Conservation (phyloP, 116 monocot genomes). For the Iris pallida region DNA sequence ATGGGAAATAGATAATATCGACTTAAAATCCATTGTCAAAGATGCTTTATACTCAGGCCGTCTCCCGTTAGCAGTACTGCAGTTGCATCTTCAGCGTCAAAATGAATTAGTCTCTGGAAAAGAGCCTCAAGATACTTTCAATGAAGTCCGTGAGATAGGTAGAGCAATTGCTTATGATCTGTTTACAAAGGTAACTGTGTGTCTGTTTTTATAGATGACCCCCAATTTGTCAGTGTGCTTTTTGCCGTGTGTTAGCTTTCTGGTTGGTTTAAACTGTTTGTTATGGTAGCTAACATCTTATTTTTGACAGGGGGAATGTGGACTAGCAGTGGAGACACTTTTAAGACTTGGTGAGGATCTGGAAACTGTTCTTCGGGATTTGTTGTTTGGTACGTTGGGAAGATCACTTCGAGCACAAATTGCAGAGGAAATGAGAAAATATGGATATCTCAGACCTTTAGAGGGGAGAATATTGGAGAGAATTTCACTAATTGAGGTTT, state of each 20-base stretch:
- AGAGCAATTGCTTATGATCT: conserved; percentile 83
- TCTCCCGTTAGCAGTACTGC: conserved; percentile 84
- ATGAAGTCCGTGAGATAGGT: conserved; percentile 69
- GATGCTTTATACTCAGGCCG: conserved; percentile 76
- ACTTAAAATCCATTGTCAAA: conserved; percentile 69
- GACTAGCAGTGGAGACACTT: conserved; percentile 63
- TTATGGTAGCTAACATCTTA: conserved; percentile 1
- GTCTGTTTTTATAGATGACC: conserved; percentile 4
- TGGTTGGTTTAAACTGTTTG: background rate
- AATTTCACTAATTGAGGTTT: conserved; percentile 84
- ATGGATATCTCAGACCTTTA: conserved; percentile 52
- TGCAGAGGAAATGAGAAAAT: conserved; percentile 62
- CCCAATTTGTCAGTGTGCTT: background rate
- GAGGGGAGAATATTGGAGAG: conserved; percentile 63
- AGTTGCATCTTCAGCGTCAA: conserved; percentile 61
- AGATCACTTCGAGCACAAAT: conserved; percentile 64
- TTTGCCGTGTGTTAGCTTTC: background rate
- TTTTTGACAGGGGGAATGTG: conserved; percentile 76
- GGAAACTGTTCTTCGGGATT: conserved; percentile 64
- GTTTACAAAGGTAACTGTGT: conserved; percentile 68
- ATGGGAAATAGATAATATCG: conserved; percentile 64
- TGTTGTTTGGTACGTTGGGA: conserved; percentile 82
- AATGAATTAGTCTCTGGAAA: conserved; percentile 38
- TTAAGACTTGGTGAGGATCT: conserved; percentile 86
- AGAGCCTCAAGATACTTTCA: conserved; percentile 59